Evolutionary conservation across 169 alveolate genomes (phyloP).

Genomic region (Plasmodium reichenowi): DNA sequence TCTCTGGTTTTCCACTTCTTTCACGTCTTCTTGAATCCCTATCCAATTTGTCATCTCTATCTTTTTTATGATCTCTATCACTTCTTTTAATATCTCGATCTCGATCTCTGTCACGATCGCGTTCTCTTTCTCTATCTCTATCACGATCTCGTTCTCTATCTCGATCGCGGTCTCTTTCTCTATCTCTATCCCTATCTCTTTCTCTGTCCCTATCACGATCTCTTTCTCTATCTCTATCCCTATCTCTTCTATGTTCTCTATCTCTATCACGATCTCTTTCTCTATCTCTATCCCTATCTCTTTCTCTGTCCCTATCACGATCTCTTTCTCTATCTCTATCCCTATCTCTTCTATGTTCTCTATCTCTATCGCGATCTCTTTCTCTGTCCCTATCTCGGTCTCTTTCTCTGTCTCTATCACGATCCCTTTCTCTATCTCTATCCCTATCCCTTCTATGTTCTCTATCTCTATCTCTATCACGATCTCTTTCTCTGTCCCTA

Average conservation of each 20-base stretch:
- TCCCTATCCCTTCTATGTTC: slow-evolving; percentile 32
- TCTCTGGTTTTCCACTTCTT: slow-evolving; percentile 33
- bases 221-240: slow-evolving; percentile 20
- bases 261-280: slow-evolving; percentile 72
- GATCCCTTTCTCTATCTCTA: slow-evolving; percentile 20
- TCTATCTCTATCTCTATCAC: slow-evolving; percentile 52
- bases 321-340: slow-evolving; percentile 53
- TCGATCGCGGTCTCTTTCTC: slow-evolving; percentile 29
- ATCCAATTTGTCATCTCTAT: slow-evolving; percentile 69
- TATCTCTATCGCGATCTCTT: slow-evolving; percentile 47
- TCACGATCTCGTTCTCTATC: slow-evolving; percentile 23
- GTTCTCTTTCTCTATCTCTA: slow-evolving; percentile 14
- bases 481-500: slow-evolving; percentile 24
- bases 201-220: slow-evolving; percentile 17
- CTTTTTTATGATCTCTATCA: slow-evolving; percentile 79
- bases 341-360: slow-evolving; percentile 16
- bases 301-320: slow-evolving; percentile 76
- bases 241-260: slow-evolving; percentile 1
- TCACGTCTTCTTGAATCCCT: slow-evolving; percentile 22
- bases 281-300: slow-evolving; percentile 77
- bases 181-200: slow-evolving; percentile 13
- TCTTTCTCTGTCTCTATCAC: slow-evolving; percentile 22
- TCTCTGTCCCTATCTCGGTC: slow-evolving; percentile 10
- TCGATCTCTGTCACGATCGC: slow-evolving; percentile 43
- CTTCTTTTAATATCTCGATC: slow-evolving; percentile 45